Conservation (phyloP, 768 basidiomycete species). For the Kwoniella pini region DNA sequence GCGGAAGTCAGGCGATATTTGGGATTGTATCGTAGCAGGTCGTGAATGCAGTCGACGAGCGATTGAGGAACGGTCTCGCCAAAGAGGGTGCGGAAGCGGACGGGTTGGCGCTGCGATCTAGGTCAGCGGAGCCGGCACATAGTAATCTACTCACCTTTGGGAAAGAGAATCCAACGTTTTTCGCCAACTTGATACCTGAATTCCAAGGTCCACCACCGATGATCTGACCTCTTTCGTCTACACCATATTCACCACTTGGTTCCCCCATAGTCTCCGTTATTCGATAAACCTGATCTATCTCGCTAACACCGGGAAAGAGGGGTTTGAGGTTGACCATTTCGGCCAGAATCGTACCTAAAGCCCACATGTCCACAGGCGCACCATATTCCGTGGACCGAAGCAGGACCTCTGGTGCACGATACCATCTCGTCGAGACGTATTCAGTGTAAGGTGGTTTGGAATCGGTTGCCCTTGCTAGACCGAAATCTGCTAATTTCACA, state of each 20-base stretch:
- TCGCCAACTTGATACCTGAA: conserved; percentile 82
- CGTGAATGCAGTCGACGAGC: conserved; percentile 86
- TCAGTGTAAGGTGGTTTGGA: conserved; percentile 94
- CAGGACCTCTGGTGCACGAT: conserved; percentile 95
- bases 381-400: conserved; percentile 90
- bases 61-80: conserved; percentile 73
- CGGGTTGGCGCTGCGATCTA: conserved; percentile 53
- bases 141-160: conserved; percentile 66
- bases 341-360: conserved; percentile 95
- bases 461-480: conserved; percentile 84
- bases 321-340: conserved; percentile 94
- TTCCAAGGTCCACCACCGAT: conserved; percentile 88
- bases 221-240: conserved; percentile 67
- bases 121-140: not conserved
- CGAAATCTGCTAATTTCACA: conserved; percentile 98
- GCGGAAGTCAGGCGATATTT: conserved; percentile 78
- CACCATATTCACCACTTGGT: conserved; percentile 78
- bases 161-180: conserved; percentile 80
- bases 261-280: conserved; percentile 95
- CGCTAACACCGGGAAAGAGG: conserved; percentile 88
- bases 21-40: conserved; percentile 90
- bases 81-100: conserved; percentile 65
- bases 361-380: conserved; percentile 99
- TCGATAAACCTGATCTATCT: conserved; percentile 85
- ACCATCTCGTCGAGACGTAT: conserved; percentile 99